Evolutionary conservation across 106 monocot genomes (phyloP), one percentile per base, ranked within the genome.

Genomic region (Phalaenopsis equestris): DNA sequence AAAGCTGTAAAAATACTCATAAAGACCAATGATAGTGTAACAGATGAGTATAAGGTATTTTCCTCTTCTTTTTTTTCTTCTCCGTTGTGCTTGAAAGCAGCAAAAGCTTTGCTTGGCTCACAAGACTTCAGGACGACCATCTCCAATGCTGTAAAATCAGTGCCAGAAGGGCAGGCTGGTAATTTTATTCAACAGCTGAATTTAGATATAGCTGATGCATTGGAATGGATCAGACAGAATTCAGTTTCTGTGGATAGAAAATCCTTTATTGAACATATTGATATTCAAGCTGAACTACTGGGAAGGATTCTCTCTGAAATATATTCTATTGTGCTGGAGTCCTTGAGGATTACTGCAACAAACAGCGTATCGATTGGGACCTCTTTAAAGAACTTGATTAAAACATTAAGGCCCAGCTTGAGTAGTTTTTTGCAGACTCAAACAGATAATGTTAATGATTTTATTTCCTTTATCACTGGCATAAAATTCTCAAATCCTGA

Each of bases 91-190:
- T 58, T 85, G 67, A 80, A 85, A 83, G 84, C 92, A 10, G 73
- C 85, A 46, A 65, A 55, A 80, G 67, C 81, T 79, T 84, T 94
- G 64, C 41, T 94, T 21, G 77, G 85, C 64, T 91, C 97, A 37
- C 83, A 85, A 73, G 75, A 79, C 12, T 74, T 98, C 8, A 86
- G 42, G 81, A 37, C 23, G 79, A 81, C 89, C 23, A 85, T 86
- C 79, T 84, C 82, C 56, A 86, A 81, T 85, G 86, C 90, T 77
- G 83, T 98, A 41, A 91, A 88, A 61, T 88, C 88, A 46, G 87
- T 94, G 85, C 97, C 94, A 80, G 94, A 94, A 88, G 90, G 97
- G 14, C 94, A 98, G 79, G 82, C 88, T 10, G 83, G 86, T 74
- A 81, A 79, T 55, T 98, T 74, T 64, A 79, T 98, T 58, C 86